Conservation (phyloP, 2,329 filamentous ascomycete genomes). For the Fusarium sp. region DNA sequence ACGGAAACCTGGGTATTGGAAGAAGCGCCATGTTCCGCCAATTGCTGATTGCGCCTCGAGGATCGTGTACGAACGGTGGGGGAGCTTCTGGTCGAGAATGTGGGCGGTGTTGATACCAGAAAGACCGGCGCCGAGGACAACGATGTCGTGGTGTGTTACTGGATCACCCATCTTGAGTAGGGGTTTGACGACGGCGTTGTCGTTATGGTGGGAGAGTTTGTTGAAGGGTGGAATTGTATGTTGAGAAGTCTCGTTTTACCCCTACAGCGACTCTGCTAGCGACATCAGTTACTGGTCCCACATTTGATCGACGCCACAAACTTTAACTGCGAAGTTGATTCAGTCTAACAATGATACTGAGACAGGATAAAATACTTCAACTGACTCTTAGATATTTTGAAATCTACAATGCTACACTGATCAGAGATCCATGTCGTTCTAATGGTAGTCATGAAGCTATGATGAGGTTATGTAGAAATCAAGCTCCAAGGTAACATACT, state of each 20-base stretch:
- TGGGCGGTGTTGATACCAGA: constrained; percentile 82
- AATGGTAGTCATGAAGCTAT: not conserved
- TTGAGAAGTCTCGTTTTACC: constrained; percentile 11
- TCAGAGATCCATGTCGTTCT: not conserved
- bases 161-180: constrained; percentile 33
- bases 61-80: constrained; percentile 70
- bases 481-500: not conserved
- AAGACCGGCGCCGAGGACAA: constrained; percentile 79
- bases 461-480: not conserved
- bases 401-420: not conserved
- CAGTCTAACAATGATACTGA: not conserved
- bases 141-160: constrained; percentile 60
- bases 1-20: constrained; percentile 80
- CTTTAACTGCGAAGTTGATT: not conserved
- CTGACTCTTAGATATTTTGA: not conserved
- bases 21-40: constrained; percentile 84
- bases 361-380: not conserved
- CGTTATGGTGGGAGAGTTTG: not conserved
- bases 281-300: not conserved
- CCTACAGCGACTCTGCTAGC: not conserved
- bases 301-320: not conserved
- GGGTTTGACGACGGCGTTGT: not conserved
- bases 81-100: constrained; percentile 69
- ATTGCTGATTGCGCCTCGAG: constrained; percentile 75
- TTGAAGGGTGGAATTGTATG: constrained; percentile 10